phyloP scores from a whole-genome alignment of 495 filamentous ascomycete species.

The Aspergillus incahuasiensis region DNA sequence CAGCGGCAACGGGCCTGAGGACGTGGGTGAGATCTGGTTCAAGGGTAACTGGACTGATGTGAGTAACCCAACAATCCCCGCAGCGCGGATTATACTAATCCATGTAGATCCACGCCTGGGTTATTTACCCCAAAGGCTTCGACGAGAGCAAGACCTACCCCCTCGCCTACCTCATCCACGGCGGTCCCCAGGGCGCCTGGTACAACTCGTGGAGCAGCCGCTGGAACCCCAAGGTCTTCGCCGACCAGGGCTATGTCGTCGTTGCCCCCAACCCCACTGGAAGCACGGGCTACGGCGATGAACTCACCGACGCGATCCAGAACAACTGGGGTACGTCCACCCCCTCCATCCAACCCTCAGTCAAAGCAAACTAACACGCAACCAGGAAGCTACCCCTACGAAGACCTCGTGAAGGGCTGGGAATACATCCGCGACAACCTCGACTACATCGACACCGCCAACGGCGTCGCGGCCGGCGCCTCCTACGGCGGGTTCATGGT shows the following conservation, averaged over 20 bases:
- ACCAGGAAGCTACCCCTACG: slow-evolving; percentile 43
- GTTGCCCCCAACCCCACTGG: slow-evolving; percentile 52
- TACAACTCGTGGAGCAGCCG: slow-evolving; percentile 45
- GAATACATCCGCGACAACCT: slow-evolving; percentile 47
- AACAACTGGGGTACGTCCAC: slow-evolving; percentile 42
- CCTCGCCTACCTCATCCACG: slow-evolving; percentile 47
- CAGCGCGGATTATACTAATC: not conserved
- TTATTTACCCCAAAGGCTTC: slow-evolving; percentile 43
- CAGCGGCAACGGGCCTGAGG: slow-evolving; percentile 22
- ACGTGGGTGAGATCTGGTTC: slow-evolving; percentile 38
- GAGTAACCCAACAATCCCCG: not conserved
- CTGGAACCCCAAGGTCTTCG: slow-evolving; percentile 51
- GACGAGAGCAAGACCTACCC: slow-evolving; percentile 46
- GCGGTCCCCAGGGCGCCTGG: slow-evolving; percentile 49
- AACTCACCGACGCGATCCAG: slow-evolving; percentile 42
- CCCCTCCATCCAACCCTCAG: not conserved
- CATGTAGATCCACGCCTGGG: slow-evolving; percentile 45
- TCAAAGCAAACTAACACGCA: not conserved
- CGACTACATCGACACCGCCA: slow-evolving; percentile 44
- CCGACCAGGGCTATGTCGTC: slow-evolving; percentile 55
- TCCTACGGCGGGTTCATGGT: slow-evolving; percentile 54
- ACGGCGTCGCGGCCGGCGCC: slow-evolving; percentile 46
- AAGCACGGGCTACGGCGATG: slow-evolving; percentile 46
- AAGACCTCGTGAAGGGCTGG: slow-evolving; percentile 50
- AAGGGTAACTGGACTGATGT: slow-evolving; percentile 35